Evolutionary conservation across 2,329 filamentous ascomycete genomes (phyloP), one percentile per base, ranked within the genome.

Genomic region (Huntiella savannae): DNA sequence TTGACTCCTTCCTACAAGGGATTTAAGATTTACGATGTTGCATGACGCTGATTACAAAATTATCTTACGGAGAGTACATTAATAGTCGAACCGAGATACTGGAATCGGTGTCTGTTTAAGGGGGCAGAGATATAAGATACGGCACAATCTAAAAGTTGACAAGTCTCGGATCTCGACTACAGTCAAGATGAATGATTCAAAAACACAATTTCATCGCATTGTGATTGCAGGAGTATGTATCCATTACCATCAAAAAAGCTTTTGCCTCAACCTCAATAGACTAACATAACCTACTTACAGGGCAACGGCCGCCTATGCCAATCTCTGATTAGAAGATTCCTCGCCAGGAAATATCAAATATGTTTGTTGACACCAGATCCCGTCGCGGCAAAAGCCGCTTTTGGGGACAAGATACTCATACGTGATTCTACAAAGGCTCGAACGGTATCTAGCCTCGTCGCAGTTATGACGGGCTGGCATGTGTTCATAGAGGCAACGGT

Each of bases 351-450:
- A 22, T 40, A 34, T 16, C 11, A n/a, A 11, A 32, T 46, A 6
- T 28, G 36, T 32, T 28, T 46, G 5, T 10, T 46, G 8, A 40
- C 44, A 11, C 44, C 28, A 8, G 16, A 12, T 13, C 36, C 35
- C 5, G 16, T 12, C 4, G n/a, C 13, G 2, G 44, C 44, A 37
- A 7, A 33, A 13, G 34, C 10, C 6, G 11, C 40, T 16, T 33
- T 41, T 4, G 28, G 28, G 4, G 42, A 33, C 42, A 34, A 36
- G n/a, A 36, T n/a, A 36, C 12, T 15, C 15, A 12, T 10, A 15
- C 17, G 22, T 40, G 13, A 39, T n/a, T 16, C 15, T 46, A 46
- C 33, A 40, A n/a, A 17, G n/a, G 34, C 28, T 46, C 40, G 37
- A 46, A 40, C 36, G 15, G 6, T 11, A 28, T 47, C n/a, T 3